Evolutionary conservation across 257 asterid species (phyloP).

Genomic region (Jasminum sambac): DNA sequence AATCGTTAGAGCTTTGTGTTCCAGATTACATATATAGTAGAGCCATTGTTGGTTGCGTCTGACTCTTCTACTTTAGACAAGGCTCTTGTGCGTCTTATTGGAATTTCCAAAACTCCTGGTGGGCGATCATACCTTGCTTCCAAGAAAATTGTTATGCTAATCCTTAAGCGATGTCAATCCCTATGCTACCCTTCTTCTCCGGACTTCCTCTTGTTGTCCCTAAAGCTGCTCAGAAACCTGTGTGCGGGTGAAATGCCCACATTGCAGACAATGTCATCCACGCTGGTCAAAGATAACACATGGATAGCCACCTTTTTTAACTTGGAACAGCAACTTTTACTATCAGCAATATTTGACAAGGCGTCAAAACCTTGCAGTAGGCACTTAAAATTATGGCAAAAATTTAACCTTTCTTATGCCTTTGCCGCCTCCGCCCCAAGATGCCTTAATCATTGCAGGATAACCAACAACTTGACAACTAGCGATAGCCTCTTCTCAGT

Average conservation of each 20-base stretch:
- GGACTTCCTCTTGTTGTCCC: conserved; percentile 44
- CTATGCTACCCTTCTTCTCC: conserved; percentile 35
- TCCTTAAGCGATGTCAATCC: conserved; percentile 55
- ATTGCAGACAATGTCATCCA: conserved; percentile 17
- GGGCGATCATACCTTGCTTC: conserved; percentile 67
- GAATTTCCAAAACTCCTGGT: conserved; percentile 52
- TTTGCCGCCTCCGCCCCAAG: conserved; percentile 99
- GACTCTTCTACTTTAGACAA: conserved; percentile 38
- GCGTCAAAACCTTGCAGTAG: conserved; percentile 15
- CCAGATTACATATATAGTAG: conserved; percentile 36
- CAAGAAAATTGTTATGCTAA: conserved; percentile 32
- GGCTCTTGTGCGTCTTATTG: conserved; percentile 55
- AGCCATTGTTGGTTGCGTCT: conserved; percentile 46
- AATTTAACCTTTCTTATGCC: conserved; percentile 94
- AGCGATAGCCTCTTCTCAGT: conserved; percentile 94
- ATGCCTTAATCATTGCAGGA: conserved; percentile 99
- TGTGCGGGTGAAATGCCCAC: conserved; percentile 70
- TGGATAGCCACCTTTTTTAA: conserved; percentile 7
- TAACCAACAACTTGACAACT: conserved; percentile 98
- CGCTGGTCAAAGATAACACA: conserved; percentile 7
- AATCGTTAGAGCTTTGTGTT: conserved; percentile 23
- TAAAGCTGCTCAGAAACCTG: conserved; percentile 75
- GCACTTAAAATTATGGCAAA: conserved; percentile 15
- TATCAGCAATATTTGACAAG: conserved; percentile 12
- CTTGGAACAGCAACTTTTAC: conserved; percentile 16